A percentile compares a stretch with the other conserved stretches of the same genome.
Conservation (phyloP, 306 rosid species). For the Quercus dentata region DNA sequence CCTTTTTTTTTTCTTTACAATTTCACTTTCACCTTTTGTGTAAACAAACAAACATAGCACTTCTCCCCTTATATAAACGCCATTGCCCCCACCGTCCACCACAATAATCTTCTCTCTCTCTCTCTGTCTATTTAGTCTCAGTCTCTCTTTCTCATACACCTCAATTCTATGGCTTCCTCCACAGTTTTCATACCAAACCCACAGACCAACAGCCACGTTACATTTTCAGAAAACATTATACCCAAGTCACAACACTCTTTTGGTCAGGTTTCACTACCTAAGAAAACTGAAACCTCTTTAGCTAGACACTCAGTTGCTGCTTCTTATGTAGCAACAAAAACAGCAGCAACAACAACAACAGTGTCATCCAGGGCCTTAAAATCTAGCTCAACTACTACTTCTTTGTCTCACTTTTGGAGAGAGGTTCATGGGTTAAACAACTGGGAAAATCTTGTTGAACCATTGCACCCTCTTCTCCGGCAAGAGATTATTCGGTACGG, state of each 20-base stretch:
- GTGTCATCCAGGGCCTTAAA: background rate
- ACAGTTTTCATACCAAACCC: conserved; percentile 17
- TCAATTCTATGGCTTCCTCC: conserved; percentile 34
- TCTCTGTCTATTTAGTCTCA: background rate
- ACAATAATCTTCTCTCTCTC: background rate
- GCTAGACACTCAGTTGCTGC: conserved; percentile 12
- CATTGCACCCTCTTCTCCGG: conserved; percentile 80
- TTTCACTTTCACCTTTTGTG: too few species aligned
- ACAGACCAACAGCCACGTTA: conserved; percentile 32
- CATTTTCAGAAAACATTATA: conserved; percentile 34
- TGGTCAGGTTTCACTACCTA: conserved; percentile 51
- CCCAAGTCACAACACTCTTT: conserved; percentile 44
- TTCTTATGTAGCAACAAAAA: conserved; percentile 13
- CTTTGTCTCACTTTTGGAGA: conserved; percentile 49
- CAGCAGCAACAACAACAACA: conserved; percentile 8
- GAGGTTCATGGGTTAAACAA: conserved; percentile 72
- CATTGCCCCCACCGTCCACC: conserved; percentile 11
- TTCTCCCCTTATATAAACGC: conserved; percentile 26
- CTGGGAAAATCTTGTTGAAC: conserved; percentile 78
- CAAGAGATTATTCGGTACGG: conserved; percentile 77
- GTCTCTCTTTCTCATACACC: conserved; percentile 21
- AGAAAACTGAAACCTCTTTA: background rate
- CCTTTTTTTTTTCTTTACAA: conserved; percentile 9
- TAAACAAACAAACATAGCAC: too few species aligned
- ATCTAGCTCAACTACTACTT: background rate